Conservation (phyloP, 2,329 filamentous ascomycete species). For the Phialophora macrospora region DNA sequence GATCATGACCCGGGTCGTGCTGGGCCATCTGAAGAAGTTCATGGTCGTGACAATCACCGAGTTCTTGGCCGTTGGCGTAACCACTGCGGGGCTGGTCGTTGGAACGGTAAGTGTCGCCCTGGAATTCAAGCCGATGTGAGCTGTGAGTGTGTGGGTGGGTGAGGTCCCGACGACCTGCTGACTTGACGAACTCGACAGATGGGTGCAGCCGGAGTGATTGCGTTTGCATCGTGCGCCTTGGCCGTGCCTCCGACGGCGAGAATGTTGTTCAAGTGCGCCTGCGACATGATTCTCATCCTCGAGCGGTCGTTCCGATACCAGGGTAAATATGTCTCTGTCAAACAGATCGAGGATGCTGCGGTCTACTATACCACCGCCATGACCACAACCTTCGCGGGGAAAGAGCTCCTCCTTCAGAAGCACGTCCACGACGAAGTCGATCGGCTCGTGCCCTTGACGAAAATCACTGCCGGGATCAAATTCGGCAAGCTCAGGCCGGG, state of each 20-base stretch:
- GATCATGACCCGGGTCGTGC: constrained; percentile 37
- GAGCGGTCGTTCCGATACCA: constrained; percentile 41
- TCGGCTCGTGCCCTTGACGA: constrained; percentile 32
- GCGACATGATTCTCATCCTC: constrained; percentile 44
- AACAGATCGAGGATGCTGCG: constrained; percentile 39
- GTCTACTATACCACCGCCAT: constrained; percentile 37
- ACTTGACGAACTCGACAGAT: constrained; percentile 18
- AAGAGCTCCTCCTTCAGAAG: constrained; percentile 34
- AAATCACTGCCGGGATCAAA: constrained; percentile 27
- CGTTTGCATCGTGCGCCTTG: constrained; percentile 37
- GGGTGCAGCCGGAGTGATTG: constrained; percentile 41
- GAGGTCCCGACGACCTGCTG: background rate
- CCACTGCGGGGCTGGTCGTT: constrained; percentile 32
- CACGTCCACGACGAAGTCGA: constrained; percentile 38
- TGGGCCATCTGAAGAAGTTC: constrained; percentile 36
- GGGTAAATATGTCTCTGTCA: constrained; percentile 37
- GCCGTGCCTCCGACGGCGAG: constrained; percentile 43
- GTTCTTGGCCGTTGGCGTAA: constrained; percentile 30
- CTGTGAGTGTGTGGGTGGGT: background rate
- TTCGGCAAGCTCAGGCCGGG: constrained; percentile 34
- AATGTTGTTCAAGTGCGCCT: constrained; percentile 44
- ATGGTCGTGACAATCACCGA: constrained; percentile 33
- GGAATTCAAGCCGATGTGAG: no score
- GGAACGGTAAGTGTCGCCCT: constrained; percentile 28
- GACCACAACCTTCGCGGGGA: constrained; percentile 36